Evolutionary conservation across 108 stramenopile genomes (phyloP).

Genomic region (Fistulifera solaris): DNA sequence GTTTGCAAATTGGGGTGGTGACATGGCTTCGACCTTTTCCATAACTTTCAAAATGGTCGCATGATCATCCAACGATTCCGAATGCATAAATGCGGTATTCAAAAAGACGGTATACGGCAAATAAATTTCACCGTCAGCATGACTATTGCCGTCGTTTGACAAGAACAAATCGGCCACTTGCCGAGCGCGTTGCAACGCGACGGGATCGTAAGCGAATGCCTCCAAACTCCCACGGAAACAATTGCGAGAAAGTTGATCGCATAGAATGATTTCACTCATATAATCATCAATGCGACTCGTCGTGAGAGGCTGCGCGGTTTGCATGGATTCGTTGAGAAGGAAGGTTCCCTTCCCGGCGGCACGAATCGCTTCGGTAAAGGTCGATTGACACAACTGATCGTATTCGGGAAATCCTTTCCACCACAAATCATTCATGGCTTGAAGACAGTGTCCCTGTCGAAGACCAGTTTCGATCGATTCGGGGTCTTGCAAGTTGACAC

Average conservation of each 20-base stretch:
- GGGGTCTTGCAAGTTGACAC: slow-evolving; percentile 12
- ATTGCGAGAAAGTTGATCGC: slow-evolving; percentile 66
- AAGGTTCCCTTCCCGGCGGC: neutral
- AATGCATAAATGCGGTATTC: slow-evolving; percentile 42
- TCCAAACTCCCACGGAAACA: slow-evolving; percentile 48
- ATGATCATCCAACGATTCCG: slow-evolving; percentile 35
- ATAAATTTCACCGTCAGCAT: slow-evolving; percentile 14
- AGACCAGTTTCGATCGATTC: slow-evolving; percentile 1
- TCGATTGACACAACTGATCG: slow-evolving; percentile 20
- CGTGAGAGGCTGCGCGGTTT: neutral
- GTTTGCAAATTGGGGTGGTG: neutral
- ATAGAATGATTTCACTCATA: slow-evolving; percentile 46
- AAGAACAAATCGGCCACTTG: slow-evolving; percentile 4
- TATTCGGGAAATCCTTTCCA: slow-evolving; percentile 21
- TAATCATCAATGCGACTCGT: slow-evolving; percentile 32
- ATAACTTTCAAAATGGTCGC: neutral
- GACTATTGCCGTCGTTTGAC: neutral
- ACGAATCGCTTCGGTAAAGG: slow-evolving; percentile 13
- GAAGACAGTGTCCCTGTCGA: neutral
- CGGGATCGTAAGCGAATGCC: slow-evolving; percentile 50
- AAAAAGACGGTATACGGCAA: slow-evolving; percentile 26
- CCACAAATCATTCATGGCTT: slow-evolving; percentile 18
- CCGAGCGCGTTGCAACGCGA: slow-evolving; percentile 17
- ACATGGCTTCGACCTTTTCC: neutral
- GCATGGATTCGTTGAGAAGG: no score